phyloP scores from a whole-genome alignment of 2,329 filamentous ascomycete genomes.

The Penicillium decumbens region DNA sequence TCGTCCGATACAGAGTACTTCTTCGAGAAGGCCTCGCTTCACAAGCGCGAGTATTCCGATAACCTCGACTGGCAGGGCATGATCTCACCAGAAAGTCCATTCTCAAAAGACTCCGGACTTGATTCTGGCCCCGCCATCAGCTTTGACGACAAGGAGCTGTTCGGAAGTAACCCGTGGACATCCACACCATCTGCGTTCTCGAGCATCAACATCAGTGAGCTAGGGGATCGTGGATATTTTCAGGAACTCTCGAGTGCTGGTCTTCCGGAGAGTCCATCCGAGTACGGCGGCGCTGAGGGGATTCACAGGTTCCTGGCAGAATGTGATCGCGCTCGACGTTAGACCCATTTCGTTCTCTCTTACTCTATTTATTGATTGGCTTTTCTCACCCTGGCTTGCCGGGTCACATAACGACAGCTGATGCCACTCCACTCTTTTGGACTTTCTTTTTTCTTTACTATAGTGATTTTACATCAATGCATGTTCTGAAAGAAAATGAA shows the following conservation, averaged over 20 bases:
- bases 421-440: slow-evolving; percentile 25
- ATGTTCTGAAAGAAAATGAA: background rate
- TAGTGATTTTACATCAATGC: background rate
- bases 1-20: slow-evolving; percentile 44
- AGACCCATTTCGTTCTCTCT: slow-evolving; percentile 4
- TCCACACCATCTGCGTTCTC: slow-evolving; percentile 54
- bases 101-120: slow-evolving; percentile 22
- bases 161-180: slow-evolving; percentile 52
- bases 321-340: slow-evolving; percentile 50
- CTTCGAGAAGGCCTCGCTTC: slow-evolving; percentile 38
- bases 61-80: slow-evolving; percentile 56
- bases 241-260: slow-evolving; percentile 38
- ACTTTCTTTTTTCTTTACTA: slow-evolving; percentile 2
- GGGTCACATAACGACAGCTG: slow-evolving; percentile 15
- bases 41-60: slow-evolving; percentile 32
- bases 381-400: slow-evolving; percentile 9
- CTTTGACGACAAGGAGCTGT: slow-evolving; percentile 42
- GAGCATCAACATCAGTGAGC: slow-evolving; percentile 53
- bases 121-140: slow-evolving; percentile 30
- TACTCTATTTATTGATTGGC: slow-evolving; percentile 1
- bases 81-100: slow-evolving; percentile 45
- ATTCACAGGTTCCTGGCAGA: slow-evolving; percentile 64
- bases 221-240: slow-evolving; percentile 40
- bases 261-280: slow-evolving; percentile 39
- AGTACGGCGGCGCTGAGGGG: slow-evolving; percentile 60